Percentiles rank a stretch among this genome's conserved stretches.
Conservation (phyloP, 1,284 basidiomycete genomes). For the Marasmius fiardii region DNA sequence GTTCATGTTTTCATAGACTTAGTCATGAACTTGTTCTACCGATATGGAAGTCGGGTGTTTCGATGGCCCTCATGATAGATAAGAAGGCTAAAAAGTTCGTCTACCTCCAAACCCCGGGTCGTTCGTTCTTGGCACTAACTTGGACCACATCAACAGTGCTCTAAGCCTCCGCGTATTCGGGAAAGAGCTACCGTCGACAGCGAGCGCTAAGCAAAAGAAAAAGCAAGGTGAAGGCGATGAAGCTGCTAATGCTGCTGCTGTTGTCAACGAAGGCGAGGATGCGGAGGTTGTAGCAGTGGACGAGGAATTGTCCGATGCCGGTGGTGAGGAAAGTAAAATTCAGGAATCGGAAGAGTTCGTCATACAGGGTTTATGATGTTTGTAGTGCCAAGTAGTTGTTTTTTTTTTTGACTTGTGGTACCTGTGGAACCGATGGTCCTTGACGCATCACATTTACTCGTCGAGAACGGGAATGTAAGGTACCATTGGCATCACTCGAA, state of each 20-base stretch:
- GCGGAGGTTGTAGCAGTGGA: background rate
- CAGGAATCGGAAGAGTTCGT: background rate
- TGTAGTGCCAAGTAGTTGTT: background rate
- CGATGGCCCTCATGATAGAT: conserved; percentile 87
- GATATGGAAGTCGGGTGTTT: conserved; percentile 88
- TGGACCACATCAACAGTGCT: conserved; percentile 43
- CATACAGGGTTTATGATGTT: background rate
- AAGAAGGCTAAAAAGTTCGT: conserved; percentile 88
- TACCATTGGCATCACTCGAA: too few relatives aligned
- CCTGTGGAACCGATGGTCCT: too few relatives aligned
- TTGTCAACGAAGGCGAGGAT: background rate
- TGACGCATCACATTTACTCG: too few relatives aligned
- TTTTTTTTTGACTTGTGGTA: too few relatives aligned
- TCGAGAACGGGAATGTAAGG: too few relatives aligned
- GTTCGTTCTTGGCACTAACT: too few relatives aligned
- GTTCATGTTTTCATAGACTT: conserved; percentile 46
- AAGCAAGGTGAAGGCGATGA: too few relatives aligned
- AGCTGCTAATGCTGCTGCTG: too few relatives aligned
- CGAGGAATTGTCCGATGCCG: background rate
- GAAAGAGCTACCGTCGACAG: conserved; percentile 49
- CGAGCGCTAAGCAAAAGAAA: background rate
- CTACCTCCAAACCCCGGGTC: background rate
- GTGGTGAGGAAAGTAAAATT: background rate
- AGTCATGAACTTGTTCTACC: conserved; percentile 78
- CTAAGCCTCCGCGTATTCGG: conserved; percentile 79